phyloP scores from a whole-genome alignment of 352 stramenopile genomes.

The Pythium aphanidermatum region DNA sequence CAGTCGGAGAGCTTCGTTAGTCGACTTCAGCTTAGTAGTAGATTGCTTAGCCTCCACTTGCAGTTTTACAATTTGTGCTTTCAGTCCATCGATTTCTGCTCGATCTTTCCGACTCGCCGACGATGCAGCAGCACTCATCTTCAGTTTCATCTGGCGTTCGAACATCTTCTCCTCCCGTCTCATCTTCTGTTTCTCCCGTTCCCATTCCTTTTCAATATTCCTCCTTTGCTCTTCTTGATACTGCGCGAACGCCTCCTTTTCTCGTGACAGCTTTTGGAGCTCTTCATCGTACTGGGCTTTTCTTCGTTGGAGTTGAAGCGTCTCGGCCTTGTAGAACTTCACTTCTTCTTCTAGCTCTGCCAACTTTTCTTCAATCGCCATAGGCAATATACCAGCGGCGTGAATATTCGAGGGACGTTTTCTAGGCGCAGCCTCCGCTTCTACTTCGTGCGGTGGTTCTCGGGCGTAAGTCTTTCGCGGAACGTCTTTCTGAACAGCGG shows the following conservation, averaged over 20 bases:
- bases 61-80: conserved; percentile 79
- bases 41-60: conserved; percentile 48
- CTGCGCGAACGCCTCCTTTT: conserved; percentile 40
- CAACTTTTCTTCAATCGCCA: conserved; percentile 78
- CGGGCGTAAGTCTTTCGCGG: no score
- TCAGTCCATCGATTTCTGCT: conserved; percentile 66
- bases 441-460: no score
- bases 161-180: conserved; percentile 62
- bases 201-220: conserved; percentile 64
- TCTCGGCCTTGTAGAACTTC: conserved; percentile 83
- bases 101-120: conserved; percentile 52
- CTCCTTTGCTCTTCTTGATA: conserved; percentile 48
- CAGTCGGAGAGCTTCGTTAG: conserved; percentile 58
- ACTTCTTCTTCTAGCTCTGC: conserved; percentile 77
- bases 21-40: conserved; percentile 54
- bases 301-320: conserved; percentile 65
- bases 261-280: conserved; percentile 40
- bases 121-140: conserved; percentile 46
- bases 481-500: no score
- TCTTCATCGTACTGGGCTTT: conserved; percentile 65
- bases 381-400: conserved; percentile 23
- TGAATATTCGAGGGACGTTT: background rate
- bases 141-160: conserved; percentile 68
- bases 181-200: conserved; percentile 64
- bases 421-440: background rate